Evolutionary conservation across 1,139 yeast species (phyloP).

Genomic region (Suzukiozyma palmioleophila): DNA sequence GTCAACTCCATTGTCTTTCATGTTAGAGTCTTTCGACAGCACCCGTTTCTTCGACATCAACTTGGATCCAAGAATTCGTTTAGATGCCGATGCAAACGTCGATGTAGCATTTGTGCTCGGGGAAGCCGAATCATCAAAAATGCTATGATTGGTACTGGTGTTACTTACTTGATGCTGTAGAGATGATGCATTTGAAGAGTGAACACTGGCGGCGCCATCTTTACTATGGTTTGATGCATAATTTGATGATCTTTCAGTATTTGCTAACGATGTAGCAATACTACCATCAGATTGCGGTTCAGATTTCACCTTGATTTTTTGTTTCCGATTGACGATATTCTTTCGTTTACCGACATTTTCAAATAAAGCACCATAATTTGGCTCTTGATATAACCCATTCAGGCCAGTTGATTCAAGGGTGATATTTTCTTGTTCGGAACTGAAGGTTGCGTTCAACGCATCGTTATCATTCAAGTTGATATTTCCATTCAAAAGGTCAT

Average conservation of each 20-base stretch:
- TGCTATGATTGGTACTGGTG: not conserved
- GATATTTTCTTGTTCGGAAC: slow-evolving; percentile 4
- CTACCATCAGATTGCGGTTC: slow-evolving; percentile 5
- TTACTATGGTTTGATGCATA: slow-evolving; percentile 2
- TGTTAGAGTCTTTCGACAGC: slow-evolving; percentile 15
- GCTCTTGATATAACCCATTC: slow-evolving; percentile 17
- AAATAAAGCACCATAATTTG: slow-evolving; percentile 45
- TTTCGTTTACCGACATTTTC: slow-evolving; percentile 44
- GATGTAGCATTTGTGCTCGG: slow-evolving; percentile 10
- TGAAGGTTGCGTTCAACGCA: not conserved
- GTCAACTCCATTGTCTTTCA: slow-evolving; percentile 26
- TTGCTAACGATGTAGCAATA: slow-evolving; percentile 9
- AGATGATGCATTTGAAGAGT: slow-evolving; percentile 20
- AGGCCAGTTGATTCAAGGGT: slow-evolving; percentile 3
- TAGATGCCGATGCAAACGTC: slow-evolving; percentile 33
- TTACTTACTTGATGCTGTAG: slow-evolving; percentile 5
- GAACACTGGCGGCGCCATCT: slow-evolving; percentile 10
- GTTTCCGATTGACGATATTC: slow-evolving; percentile 20
- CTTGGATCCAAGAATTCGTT: slow-evolving; percentile 38
- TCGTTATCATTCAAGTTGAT: not conserved
- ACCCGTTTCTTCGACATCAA: slow-evolving; percentile 23
- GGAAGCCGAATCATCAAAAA: slow-evolving; percentile 2
- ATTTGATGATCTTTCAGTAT: slow-evolving; percentile 13
- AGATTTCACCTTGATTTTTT: slow-evolving; percentile 6
- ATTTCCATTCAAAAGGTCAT: not conserved